Percentiles rank a stretch among this genome's conserved stretches.
phyloP scores from a whole-genome alignment of 495 filamentous ascomycete genomes.

The Staphylotrichum tortipilum region DNA sequence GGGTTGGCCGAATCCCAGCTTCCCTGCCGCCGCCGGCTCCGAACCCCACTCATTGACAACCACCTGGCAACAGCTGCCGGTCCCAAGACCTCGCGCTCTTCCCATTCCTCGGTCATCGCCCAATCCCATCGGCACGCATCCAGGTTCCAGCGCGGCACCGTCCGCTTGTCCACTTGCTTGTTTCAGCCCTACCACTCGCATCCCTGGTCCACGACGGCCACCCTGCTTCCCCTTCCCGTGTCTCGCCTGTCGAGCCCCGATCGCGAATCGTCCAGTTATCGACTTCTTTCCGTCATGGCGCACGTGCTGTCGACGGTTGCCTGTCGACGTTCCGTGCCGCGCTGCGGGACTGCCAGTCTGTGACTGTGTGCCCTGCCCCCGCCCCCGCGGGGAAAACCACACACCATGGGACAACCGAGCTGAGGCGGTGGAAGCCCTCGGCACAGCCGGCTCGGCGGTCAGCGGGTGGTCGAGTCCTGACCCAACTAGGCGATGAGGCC shows the following conservation, averaged over 20 bases:
- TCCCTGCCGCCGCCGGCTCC: too few species aligned
- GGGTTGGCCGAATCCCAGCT: conserved; percentile 12
- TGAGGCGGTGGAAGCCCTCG: neutral
- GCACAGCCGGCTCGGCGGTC: neutral
- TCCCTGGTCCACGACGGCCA: neutral
- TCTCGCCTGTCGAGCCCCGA: neutral
- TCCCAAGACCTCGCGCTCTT: too few species aligned
- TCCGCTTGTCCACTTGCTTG: too few species aligned
- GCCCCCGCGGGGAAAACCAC: too few species aligned
- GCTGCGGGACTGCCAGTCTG: too few species aligned
- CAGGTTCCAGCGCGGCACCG: neutral
- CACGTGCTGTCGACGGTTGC: too few species aligned
- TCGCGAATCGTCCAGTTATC: neutral
- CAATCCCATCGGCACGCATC: neutral
- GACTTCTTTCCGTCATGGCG: neutral
- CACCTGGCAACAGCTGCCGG: neutral
- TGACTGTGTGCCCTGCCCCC: too few species aligned
- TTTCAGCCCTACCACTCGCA: conserved; percentile 13
- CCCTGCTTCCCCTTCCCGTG: neutral
- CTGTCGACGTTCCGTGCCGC: too few species aligned
- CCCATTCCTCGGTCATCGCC: neutral
- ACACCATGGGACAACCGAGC: too few species aligned
- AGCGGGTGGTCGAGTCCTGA: neutral
- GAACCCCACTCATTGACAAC: neutral
- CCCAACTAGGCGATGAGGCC: neutral